Base-by-base conservation (phyloP, 192 early-diverging fungal species). In the Backusella australiensis region DNA sequence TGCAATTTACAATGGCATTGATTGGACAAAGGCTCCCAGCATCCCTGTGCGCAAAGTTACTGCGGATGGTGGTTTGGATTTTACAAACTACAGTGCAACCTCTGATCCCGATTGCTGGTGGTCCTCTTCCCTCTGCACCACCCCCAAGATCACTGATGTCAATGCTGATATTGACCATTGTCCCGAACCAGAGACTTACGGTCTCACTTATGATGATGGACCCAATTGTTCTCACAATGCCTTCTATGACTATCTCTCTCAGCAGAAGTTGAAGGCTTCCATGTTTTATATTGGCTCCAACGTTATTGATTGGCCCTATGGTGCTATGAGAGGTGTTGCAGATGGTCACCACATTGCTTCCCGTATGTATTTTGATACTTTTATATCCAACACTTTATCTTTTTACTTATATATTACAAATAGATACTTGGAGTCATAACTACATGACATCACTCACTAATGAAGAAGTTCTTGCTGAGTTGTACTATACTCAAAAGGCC, bases 201-300 rank as follows among this genome's bases (percentile, higher is more conserved):
- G 85, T 11, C 53, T 91, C 32, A 87, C 88, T 6, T 91, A 88
- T 74, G 90, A 91, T 78, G 90, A 91, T 81, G 90, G 90, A 1
- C 90, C 90, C 7, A 85, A 82, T 21, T 56, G 69, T 3, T 84
- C 80, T 34, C 81, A 82, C 34, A 71, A 75, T 15, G 75, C 78
- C 0, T 70, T 91, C 34, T 75, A 87, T 34, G 72, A 82, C 41
- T 81, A 78, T 67, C 73, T 92, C 41, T 49, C 76, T 2, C 26
- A 77, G 17, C 65, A 83, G 26, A 83, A 83, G 15, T 52, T 87
- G 29, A 89, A 87, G 52, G 82, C 86, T 9, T 89, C 89, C 21
- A 86, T 92, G 74, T 91, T 90, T 77, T 75, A 86, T 66, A 89
- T 90, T 77, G 89, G 89, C 49, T 78, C 82, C 41, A 88, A 89